These are phyloP conservation scores for Neurospora cerealis DNA, from an alignment of 495 filamentous ascomycete species.

Conservation along the genomic window DNA sequence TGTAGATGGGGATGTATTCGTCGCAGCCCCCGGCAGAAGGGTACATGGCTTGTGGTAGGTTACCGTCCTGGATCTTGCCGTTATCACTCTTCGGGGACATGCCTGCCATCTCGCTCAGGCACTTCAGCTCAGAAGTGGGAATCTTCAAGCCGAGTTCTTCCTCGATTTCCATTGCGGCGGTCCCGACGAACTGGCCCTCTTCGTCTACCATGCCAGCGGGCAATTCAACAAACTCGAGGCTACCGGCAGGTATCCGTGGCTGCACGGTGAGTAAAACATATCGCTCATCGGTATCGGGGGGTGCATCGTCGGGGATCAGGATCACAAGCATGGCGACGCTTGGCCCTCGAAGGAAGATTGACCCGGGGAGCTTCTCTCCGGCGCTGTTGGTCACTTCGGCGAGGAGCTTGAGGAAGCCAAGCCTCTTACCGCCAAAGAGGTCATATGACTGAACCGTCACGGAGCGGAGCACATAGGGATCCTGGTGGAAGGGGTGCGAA, in stretches of 20 bases:
- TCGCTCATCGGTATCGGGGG: slow-evolving; percentile 39
- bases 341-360: slow-evolving; percentile 70
- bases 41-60: slow-evolving; percentile 55
- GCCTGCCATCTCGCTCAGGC: slow-evolving; percentile 57
- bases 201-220: slow-evolving; percentile 89
- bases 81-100: slow-evolving; percentile 8
- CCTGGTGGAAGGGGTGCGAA: slow-evolving; percentile 57
- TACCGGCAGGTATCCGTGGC: slow-evolving; percentile 70
- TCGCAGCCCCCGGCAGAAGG: slow-evolving; percentile 75
- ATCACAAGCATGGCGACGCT: slow-evolving; percentile 78
- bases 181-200: slow-evolving; percentile 61
- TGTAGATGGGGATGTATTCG: slow-evolving; percentile 71
- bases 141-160: slow-evolving; percentile 67
- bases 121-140: slow-evolving; percentile 23
- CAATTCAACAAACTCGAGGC: slow-evolving; percentile 65
- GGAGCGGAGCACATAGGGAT: slow-evolving; percentile 59
- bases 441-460: slow-evolving; percentile 69
- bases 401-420: slow-evolving; percentile 74
- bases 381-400: slow-evolving; percentile 52
- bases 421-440: slow-evolving; percentile 49
- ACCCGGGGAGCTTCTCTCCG: slow-evolving; percentile 62
- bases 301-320: slow-evolving; percentile 59
- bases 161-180: slow-evolving; percentile 70
- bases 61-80: slow-evolving; percentile 26
- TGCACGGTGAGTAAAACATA: slow-evolving; percentile 73